Evolutionary conservation across 306 rosid species (phyloP), one percentile per base, ranked within the genome.

Genomic region (Oemleria cerasiformis): DNA sequence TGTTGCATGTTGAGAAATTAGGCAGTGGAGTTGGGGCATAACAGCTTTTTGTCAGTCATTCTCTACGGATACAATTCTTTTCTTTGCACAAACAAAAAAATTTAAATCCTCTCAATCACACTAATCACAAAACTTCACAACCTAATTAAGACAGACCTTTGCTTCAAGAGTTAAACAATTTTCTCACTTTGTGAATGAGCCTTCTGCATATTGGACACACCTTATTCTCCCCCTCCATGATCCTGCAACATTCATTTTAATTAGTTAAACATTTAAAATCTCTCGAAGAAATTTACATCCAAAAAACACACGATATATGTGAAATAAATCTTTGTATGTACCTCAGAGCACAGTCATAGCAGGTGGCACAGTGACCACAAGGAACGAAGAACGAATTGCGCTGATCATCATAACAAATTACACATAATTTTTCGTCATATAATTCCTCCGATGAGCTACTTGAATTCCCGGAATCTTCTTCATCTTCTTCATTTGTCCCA

Each of bases 281-380:
- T 30, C 36, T 30, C 3, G 3, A 30, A 30, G n/a, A 30, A 30
- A 30, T 30, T 30, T 30, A 30, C 3, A 30, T 56, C 56, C 4
- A 66, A 65, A 41, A 36, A 38, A n/a, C 8, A 43, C 36, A 58
- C 58, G 50, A 39, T 38, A 17, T 36, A 65, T 68, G 23, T 36
- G n/a, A 30, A 30, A 30, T 50, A 50, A 6, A 50, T 76, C 58
- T 23, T 42, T n/a, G 3, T 63, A 45, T 54, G 47, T 81, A 89
- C 96, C 96, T 85, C 60, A 80, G 86, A 63, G 96, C 90, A 64
- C 92, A 89, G 20, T 87, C 88, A 73, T 85, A 80, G 79, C 96
- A 89, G 60, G 90, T 87, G 7, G 90, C 92, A 75, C 88, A 85
- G 63, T 90, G 96, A 20, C 96, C 96, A 77, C 96, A 87, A 53